A percentile compares a stretch with the other conserved stretches of the same genome.
phyloP scores from a whole-genome alignment of 805 yeast genomes.

The Schwanniomyces pseudopolymorphus region DNA sequence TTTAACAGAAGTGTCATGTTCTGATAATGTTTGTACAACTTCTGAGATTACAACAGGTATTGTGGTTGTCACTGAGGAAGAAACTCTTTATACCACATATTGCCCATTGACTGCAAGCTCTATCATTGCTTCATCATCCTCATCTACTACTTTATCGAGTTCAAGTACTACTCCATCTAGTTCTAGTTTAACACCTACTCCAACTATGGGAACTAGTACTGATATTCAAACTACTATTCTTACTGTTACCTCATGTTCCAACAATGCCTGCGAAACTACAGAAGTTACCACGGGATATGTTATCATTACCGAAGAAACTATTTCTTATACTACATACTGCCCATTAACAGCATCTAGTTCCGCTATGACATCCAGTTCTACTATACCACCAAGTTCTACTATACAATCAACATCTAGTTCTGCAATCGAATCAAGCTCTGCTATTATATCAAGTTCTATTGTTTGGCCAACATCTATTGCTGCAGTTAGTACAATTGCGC shows the following conservation, averaged over 20 bases:
- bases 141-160: no score
- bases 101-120: constrained; percentile 23
- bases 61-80: constrained; percentile 19
- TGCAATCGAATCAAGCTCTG: neutral
- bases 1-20: neutral
- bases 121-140: no score
- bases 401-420: neutral
- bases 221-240: constrained; percentile 18
- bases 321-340: constrained; percentile 24
- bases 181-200: no score
- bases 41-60: constrained; percentile 20
- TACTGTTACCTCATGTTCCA: constrained; percentile 26
- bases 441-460: neutral
- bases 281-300: constrained; percentile 20
- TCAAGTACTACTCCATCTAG: no score
- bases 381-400: constrained; percentile 9
- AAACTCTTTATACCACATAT: constrained; percentile 35
- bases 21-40: neutral
- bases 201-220: constrained; percentile 9
- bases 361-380: constrained; percentile 14
- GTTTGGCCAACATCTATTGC: neutral
- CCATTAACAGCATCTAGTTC: constrained; percentile 23
- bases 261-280: constrained; percentile 22
- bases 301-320: constrained; percentile 14
- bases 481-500: neutral